phyloP scores from a whole-genome alignment of 2,329 filamentous ascomycete genomes.

The Diaporthe velutina region DNA sequence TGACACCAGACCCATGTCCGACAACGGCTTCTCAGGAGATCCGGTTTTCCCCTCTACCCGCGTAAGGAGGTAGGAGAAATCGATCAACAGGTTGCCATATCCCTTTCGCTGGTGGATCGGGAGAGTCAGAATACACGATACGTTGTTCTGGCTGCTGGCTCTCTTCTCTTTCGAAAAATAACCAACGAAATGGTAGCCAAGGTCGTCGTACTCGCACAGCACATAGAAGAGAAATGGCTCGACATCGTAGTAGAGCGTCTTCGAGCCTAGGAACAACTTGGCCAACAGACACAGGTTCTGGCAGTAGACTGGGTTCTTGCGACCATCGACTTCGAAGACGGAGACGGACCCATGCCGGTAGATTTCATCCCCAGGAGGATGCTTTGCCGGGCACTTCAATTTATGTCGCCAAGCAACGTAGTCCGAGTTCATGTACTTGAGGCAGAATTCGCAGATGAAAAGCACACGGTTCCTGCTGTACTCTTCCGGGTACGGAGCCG shows the following conservation, averaged over 20 bases:
- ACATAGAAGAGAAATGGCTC: slow-evolving; percentile 98
- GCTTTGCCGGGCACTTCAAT: slow-evolving; percentile 94
- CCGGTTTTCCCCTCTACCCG: slow-evolving; percentile 93
- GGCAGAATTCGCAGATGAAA: slow-evolving; percentile 99
- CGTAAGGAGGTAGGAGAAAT: slow-evolving; percentile 97
- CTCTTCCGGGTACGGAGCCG: slow-evolving; percentile 96
- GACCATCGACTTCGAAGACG: slow-evolving; percentile 97
- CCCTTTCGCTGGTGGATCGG: slow-evolving; percentile 98
- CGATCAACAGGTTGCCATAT: slow-evolving; percentile 95
- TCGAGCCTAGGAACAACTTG: slow-evolving; percentile 98
- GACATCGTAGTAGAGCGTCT: slow-evolving; percentile 98
- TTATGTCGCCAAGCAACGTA: slow-evolving; percentile 99
- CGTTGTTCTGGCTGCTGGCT: slow-evolving; percentile 94
- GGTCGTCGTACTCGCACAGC: slow-evolving; percentile 92
- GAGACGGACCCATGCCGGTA: slow-evolving; percentile 92
- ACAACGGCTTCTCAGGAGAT: slow-evolving; percentile 96
- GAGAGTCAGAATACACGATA: slow-evolving; percentile 95
- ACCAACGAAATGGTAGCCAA: slow-evolving; percentile 96
- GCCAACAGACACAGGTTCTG: slow-evolving; percentile 96
- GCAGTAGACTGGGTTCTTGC: slow-evolving; percentile 98
- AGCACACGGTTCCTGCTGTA: slow-evolving; percentile 96
- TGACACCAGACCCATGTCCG: slow-evolving; percentile 97
- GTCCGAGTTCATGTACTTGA: slow-evolving; percentile 99
- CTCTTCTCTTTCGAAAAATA: slow-evolving; percentile 99
- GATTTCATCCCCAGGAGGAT: slow-evolving; percentile 97